Evolutionary conservation across 164 flowering plant genomes (phyloP), one percentile per base, ranked within the genome.

Genomic region (Tetracentron sinense): DNA sequence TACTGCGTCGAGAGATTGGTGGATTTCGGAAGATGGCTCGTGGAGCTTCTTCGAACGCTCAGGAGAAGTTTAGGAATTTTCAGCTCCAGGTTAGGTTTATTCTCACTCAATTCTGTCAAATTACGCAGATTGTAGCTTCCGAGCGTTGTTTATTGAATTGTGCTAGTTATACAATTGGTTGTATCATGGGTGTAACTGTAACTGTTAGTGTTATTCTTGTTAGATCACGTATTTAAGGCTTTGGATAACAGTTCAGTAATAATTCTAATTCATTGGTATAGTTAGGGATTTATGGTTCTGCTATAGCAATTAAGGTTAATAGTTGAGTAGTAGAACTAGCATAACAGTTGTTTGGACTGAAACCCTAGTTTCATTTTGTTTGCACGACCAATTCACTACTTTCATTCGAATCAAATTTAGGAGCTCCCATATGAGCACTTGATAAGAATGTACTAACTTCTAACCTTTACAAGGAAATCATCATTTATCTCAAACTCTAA

Each of bases 21-120:
- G 60, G 58, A 31, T 54, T 25, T 38, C 26, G 46, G 30, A 54
- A 42, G 30, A 44, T 42, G 52, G 26, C 20, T 49, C 19, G 60
- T 22, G 50, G 51, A 5, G 29, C 23, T 20, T 46, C 58, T 11
- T 64, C 58, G 30, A 54, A 54, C 35, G 38, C 60, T 26, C 60
- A 64, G 17, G 67, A 64, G 60, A 54, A 64, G 29, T 64, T 64
- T 42, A 54, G 67, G 51, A 64, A 64, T 48, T 64, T 64, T 48
- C 60, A 54, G n/a, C 67, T 64, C 25, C 67, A 64, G 67, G 67
- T 64, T n/a, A 17, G 25, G 25, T 63, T 50, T 58, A 25, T 38
- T 20, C 28, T 54, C 33, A 1, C 14, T 54, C 20, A 7, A 3
- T 27, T 27, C 0, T 4, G 20, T 27, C 1, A 8, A 4, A 3